Percentiles rank a stretch among this genome's conserved stretches.
Conservation (phyloP, 768 basidiomycete genomes). For the Podaxis rugospora region DNA sequence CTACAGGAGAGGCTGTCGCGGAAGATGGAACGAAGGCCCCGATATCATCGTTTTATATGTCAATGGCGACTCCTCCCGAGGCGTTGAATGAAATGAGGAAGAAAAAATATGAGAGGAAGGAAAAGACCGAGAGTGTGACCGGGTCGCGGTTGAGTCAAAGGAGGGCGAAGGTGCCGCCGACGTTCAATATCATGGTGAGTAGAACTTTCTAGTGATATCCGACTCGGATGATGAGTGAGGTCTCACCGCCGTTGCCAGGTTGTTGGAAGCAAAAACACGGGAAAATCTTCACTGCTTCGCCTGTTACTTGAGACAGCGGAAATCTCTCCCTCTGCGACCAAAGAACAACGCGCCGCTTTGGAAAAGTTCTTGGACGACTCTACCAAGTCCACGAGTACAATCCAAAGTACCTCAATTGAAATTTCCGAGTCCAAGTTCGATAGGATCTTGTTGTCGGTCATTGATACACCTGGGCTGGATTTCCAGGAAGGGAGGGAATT, state of each 20-base stretch:
- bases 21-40: conserved; percentile 18
- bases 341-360: conserved; percentile 64
- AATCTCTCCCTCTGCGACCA: conserved; percentile 70
- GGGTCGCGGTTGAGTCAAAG: conserved; percentile 54
- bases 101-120: conserved; percentile 30
- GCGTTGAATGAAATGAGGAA: conserved; percentile 10
- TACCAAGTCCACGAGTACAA: conserved; percentile 54
- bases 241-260: conserved; percentile 41
- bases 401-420: conserved; percentile 71
- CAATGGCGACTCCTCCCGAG: conserved; percentile 50
- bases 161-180: conserved; percentile 62
- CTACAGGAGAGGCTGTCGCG: conserved; percentile 40
- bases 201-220: conserved; percentile 2
- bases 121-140: conserved; percentile 27
- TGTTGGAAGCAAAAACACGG: conserved; percentile 74
- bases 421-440: conserved; percentile 83
- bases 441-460: conserved; percentile 71
- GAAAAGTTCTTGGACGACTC: conserved; percentile 61
- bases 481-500: conserved; percentile 70
- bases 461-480: conserved; percentile 84
- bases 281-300: conserved; percentile 80
- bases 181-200: conserved; percentile 83
- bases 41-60: conserved; percentile 72
- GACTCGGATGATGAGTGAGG: conserved; percentile 8
- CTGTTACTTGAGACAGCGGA: conserved; percentile 83